Evolutionary conservation across 192 early-diverging fungal species (phyloP).

Genomic region (Chytriomyces sp.): DNA sequence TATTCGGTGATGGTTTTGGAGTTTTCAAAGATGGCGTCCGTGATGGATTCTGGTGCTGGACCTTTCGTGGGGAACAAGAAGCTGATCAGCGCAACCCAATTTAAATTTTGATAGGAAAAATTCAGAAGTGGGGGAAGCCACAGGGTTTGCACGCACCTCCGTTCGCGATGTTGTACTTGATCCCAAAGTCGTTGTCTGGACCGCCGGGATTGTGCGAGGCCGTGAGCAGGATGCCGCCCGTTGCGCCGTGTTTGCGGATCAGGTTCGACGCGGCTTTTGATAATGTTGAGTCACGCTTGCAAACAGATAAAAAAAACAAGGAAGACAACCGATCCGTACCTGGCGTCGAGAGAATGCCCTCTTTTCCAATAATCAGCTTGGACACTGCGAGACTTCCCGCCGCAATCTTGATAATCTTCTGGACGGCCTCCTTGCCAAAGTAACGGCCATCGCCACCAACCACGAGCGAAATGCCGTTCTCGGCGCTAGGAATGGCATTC

Average conservation of each 20-base stretch:
- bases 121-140: neutral
- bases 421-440: slow-evolving; percentile 81
- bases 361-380: slow-evolving; percentile 87
- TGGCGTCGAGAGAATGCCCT: slow-evolving; percentile 94
- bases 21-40: slow-evolving; percentile 87
- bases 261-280: slow-evolving; percentile 83
- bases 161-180: slow-evolving; percentile 97
- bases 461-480: slow-evolving; percentile 80
- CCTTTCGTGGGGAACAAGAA: slow-evolving; percentile 41
- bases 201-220: slow-evolving; percentile 99
- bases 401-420: slow-evolving; percentile 85
- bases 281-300: neutral
- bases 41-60: slow-evolving; percentile 94
- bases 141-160: slow-evolving; percentile 60
- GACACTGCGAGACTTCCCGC: slow-evolving; percentile 78
- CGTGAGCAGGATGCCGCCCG: slow-evolving; percentile 95
- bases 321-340: slow-evolving; percentile 6
- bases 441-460: slow-evolving; percentile 97
- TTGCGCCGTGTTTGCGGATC: slow-evolving; percentile 86
- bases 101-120: neutral
- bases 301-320: neutral
- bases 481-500: slow-evolving; percentile 74
- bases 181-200: slow-evolving; percentile 96
- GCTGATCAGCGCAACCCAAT: slow-evolving; percentile 2
- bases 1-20: slow-evolving; percentile 77